Evolutionary conservation across 108 stramenopile genomes (phyloP).

Genomic region (Bacterosira constricta): DNA sequence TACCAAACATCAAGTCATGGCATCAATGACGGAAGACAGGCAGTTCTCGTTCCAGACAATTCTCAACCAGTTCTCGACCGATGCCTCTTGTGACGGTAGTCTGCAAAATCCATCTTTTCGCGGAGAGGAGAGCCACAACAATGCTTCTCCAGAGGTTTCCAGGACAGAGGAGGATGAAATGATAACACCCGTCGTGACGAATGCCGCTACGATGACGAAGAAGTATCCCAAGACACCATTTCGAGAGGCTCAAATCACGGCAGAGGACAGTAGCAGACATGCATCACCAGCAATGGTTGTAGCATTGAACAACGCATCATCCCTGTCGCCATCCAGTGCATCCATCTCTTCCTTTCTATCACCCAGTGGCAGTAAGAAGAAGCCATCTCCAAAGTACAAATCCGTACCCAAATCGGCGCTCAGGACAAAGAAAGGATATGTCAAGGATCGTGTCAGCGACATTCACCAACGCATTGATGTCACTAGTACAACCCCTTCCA

Average conservation of each 20-base stretch:
- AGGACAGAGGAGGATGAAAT: neutral
- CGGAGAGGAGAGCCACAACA: neutral
- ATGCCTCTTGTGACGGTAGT: conserved; percentile 2
- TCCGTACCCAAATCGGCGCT: conserved; percentile 44
- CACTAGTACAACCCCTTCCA: neutral
- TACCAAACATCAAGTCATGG: conserved; percentile 6
- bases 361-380: neutral
- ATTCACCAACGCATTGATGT: conserved; percentile 32
- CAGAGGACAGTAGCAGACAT: neutral
- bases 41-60: conserved; percentile 32
- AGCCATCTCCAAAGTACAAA: conserved; percentile 21
- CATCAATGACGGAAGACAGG: conserved; percentile 22
- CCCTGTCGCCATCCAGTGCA: neutral
- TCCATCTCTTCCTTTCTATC: conserved; percentile 3
- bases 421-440: conserved; percentile 36
- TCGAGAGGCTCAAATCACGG: conserved; percentile 1
- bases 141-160: neutral
- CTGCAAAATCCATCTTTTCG: neutral
- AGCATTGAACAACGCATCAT: neutral
- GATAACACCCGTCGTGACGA: conserved; percentile 23
- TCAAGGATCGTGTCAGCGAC: conserved; percentile 38
- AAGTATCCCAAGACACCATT: conserved; percentile 37
- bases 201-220: conserved; percentile 20
- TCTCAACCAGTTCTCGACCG: conserved; percentile 11
- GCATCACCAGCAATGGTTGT: neutral